Base-by-base conservation (phyloP, 139 green algal genomes). In the Chlamydomonas incerta region DNA sequence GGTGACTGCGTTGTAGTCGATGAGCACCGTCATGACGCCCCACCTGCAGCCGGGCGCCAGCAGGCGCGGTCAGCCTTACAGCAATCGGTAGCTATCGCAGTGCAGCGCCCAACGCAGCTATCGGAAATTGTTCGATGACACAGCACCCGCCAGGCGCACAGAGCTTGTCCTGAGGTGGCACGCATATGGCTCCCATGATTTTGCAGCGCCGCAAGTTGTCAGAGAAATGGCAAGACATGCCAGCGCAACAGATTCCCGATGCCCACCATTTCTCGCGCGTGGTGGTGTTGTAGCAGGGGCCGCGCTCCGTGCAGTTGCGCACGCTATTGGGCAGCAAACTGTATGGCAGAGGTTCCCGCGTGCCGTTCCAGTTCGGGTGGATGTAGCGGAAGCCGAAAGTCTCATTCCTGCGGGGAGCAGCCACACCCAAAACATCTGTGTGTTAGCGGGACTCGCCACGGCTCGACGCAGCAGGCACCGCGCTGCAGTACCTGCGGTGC, bases 241-340 rank as follows among this genome's bases (percentile, higher is more conserved):
- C 6, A 50, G 41, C 41, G 41, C 41, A 50, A 50, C 41, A 50
- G n/a, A n/a, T n/a, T n/a, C n/a, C n/a, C n/a, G n/a, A n/a, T n/a
- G n/a, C n/a, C n/a, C 81, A 90, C 33, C 86, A 86, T 35, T 88
- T 88, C 46, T 87, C 82, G 11, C 76, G 23, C 0, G 52, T 87
- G 41, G 77, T 81, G 2, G 62, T 33, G 46, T 89, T 85, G 63
- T 84, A 91, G 70, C 87, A 91, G 41, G 41, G 41, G 6, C 41
- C 41, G 41, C 8, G 5, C 55, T 85, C 63, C 29, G 17, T 31
- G 75, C 75, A 85, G 33, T 29, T 28, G 31, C 50, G 79, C 10
- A 75, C 79, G 65, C 65, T 76, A 14, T 33, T 29, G 17, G 80
- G 80, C 67, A 86, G 80, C 28, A 47, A 6, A 0, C 26, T 33